phyloP scores from a whole-genome alignment of 2,329 filamentous ascomycete genomes.

The Fusarium sp. region DNA sequence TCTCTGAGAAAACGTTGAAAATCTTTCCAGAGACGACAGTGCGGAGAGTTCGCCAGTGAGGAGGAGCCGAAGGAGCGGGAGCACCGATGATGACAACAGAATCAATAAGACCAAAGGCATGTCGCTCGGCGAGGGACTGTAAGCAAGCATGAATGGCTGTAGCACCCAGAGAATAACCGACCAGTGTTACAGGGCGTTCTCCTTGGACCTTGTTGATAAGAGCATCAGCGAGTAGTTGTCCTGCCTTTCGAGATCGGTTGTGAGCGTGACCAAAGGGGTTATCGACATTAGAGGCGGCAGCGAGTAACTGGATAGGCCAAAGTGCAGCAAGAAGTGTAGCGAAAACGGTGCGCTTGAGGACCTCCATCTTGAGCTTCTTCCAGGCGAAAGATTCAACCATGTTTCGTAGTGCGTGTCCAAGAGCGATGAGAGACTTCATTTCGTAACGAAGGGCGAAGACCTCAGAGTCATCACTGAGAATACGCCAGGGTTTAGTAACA shows the following conservation, averaged over 20 bases:
- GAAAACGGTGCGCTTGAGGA: conserved; percentile 78
- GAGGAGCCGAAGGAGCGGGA: conserved; percentile 76
- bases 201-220: conserved; percentile 85
- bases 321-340: conserved; percentile 74
- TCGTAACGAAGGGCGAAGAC: conserved; percentile 89
- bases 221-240: conserved; percentile 81
- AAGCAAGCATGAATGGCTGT: conserved; percentile 86
- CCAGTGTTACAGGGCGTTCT: conserved; percentile 80
- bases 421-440: conserved; percentile 77
- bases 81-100: conserved; percentile 85
- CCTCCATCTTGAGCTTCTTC: conserved; percentile 76
- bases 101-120: conserved; percentile 86
- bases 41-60: conserved; percentile 81
- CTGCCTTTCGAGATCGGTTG: conserved; percentile 82
- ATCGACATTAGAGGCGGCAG: conserved; percentile 75
- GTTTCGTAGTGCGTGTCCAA: conserved; percentile 77
- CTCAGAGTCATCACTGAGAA: conserved; percentile 76
- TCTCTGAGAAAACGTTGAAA: conserved; percentile 88
- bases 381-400: conserved; percentile 82
- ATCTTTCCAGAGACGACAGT: conserved; percentile 83
- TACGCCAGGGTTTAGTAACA: conserved; percentile 81
- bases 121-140: conserved; percentile 77
- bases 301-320: conserved; percentile 75
- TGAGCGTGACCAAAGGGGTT: conserved; percentile 85
- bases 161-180: conserved; percentile 86